These are phyloP conservation scores for Calocybe gambosa DNA, from an alignment of 1,284 basidiomycete species.

Conservation along the genomic window DNA sequence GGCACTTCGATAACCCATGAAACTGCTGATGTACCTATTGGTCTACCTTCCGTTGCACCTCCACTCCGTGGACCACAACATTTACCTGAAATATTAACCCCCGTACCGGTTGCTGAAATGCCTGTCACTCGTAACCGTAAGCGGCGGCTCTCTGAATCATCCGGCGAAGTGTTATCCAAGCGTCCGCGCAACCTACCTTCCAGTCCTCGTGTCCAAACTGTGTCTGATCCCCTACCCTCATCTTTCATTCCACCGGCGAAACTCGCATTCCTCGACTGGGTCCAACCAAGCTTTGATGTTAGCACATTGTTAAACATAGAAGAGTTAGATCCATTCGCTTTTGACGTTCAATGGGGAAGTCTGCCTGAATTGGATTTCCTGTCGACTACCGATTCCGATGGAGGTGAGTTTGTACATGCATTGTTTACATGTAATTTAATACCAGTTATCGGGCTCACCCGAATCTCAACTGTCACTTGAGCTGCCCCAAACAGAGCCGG, in stretches of 20 bases:
- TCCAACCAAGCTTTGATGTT: conserved; percentile 19
- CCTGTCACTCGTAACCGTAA: conserved; percentile 4
- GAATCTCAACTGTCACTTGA: neutral
- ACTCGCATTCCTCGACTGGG: conserved; percentile 16
- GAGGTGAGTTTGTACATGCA: neutral
- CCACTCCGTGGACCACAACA: conserved; percentile 5
- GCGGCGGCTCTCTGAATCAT: conserved; percentile 27
- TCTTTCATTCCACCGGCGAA: conserved; percentile 5
- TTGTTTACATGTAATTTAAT: neutral
- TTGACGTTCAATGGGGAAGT: conserved; percentile 10
- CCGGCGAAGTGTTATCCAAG: conserved; percentile 17
- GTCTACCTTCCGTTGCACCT: conserved; percentile 9
- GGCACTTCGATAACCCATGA: neutral
- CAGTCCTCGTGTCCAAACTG: conserved; percentile 17
- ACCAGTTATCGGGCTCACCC: neutral
- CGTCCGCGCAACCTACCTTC: conserved; percentile 15
- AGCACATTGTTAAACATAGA: conserved; percentile 20
- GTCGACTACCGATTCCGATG: neutral
- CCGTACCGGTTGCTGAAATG: neutral
- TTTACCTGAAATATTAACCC: conserved; percentile 14
- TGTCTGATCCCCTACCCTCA: conserved; percentile 24
- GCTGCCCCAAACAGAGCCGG: neutral
- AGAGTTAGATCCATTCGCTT: conserved; percentile 7
- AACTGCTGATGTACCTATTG: neutral
- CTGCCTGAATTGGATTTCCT: neutral